Evolutionary conservation across 768 basidiomycete species (phyloP), one percentile per base, ranked within the genome.

Genomic region (Trametes cinnabarina): DNA sequence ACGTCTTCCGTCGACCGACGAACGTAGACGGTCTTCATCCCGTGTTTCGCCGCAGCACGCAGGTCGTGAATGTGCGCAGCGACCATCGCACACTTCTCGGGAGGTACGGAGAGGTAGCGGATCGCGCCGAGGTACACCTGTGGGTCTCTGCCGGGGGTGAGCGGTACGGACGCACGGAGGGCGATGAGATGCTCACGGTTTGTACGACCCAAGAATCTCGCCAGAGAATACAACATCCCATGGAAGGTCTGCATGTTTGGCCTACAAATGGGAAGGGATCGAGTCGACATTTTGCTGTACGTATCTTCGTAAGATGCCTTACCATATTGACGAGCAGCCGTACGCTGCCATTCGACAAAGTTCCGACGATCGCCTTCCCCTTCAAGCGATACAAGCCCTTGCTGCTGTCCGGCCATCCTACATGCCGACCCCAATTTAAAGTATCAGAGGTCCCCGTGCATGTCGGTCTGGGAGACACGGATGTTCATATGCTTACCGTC

Each of bases 341-440:
- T 39, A 86, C 74, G 63, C 83, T 88, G 9, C 85, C 87, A 58
- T 88, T 88, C 0, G 86, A 87, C 0, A 88, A 71, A 3, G 81
- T 75, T 1, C 76, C 76, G 11, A 87, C 77, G 47, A 85, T 75
- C 0, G 67, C 67, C 6, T 78, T 66, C 47, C 82, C 76, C 73
- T 83, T 84, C 48, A 88, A 68, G 4, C 72, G 73, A 42, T 76
- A 63, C 14, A 88, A 71, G 0, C 82, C 83, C 0, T 76, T 70
- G 3, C 75, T 60, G 4, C 79, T 65, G 63, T 88, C 87, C 3
- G 80, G 75, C 82, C 85, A 88, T 3, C 77, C 86, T 86, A 58
- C 12, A 32, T 1, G 4, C n/a, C 17, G 19, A 39, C 44, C 56
- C 2, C 17, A 23, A 34, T 22, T 20, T n/a, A n/a, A n/a, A n/a